Evolutionary conservation across 2,329 filamentous ascomycete genomes (phyloP).

Genomic region (Penicillium sclerotiorum): DNA sequence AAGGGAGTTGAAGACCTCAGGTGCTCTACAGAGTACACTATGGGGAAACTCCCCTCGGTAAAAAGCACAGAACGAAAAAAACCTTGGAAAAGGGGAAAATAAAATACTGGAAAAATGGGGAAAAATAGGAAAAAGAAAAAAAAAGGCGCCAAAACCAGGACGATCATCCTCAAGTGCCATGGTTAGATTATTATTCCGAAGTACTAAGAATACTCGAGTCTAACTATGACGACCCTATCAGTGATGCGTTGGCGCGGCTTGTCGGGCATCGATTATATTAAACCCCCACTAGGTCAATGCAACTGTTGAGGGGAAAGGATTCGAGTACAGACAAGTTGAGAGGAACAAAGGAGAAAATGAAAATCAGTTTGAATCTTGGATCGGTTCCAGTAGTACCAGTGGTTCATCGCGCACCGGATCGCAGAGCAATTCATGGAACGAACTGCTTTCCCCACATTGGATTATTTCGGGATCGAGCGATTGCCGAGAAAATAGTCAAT

Average conservation of each 20-base stretch:
- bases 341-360: neutral
- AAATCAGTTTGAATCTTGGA: no score
- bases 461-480: neutral
- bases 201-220: neutral
- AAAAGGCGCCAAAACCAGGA: neutral
- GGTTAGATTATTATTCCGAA: slow-evolving; percentile 9
- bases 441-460: slow-evolving; percentile 14
- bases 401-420: slow-evolving; percentile 7
- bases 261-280: slow-evolving; percentile 19
- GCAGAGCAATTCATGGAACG: slow-evolving; percentile 14
- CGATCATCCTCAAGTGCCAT: slow-evolving; percentile 13
- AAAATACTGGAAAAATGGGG: neutral
- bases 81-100: neutral
- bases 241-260: slow-evolving; percentile 26
- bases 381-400: slow-evolving; percentile 4
- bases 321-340: no score
- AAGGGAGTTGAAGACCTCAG: no score
- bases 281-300: slow-evolving; percentile 3
- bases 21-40: no score
- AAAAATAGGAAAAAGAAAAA: neutral
- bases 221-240: neutral
- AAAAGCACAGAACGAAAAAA: neutral
- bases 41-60: no score
- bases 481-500: neutral
- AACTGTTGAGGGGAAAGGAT: no score